Evolutionary conservation across 805 yeast species (phyloP), one percentile per base, ranked within the genome.

Genomic region (Yarrowia phangngaensis): DNA sequence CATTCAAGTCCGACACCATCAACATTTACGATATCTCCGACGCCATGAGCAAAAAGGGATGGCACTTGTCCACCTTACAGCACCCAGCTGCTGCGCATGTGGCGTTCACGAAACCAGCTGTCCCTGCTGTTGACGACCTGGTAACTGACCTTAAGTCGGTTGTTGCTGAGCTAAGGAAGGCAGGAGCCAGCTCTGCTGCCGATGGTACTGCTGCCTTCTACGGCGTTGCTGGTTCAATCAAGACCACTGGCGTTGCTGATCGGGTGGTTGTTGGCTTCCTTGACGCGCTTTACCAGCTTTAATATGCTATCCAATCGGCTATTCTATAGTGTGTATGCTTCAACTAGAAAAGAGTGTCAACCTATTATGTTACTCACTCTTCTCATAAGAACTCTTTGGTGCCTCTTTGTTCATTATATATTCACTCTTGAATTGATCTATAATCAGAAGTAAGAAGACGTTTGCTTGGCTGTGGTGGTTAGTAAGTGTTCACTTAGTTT

Each of bases 171-270:
- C 61, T 77, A 51, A 63, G 65, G 26, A 26, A 19, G 30, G 12
- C 19, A 5, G 63, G 53, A 9, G 8, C 48, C 60, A 58, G 63
- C 58, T 46, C 59, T 41, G 51, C 26, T 13, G 53, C 52, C 13
- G 70, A 70, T 8, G 75, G 78, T 15, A 86, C 95, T 1, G 92
- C 95, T 12, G 95, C 92, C 3, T 62, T 90, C 34, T 90, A 90
- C 60, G 98, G 98, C 56, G 94, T 90, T 36, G 97, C 97, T 2
- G 97, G 96, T 6, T 84, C 92, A 59, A 78, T 92, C 16, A 70
- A 76, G 51, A 87, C 96, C 0, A 75, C 80, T 0, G 92, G 95
- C 3, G 79, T 92, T 11, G 96, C 88, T 8, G 95, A 84, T 52
- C 72, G 74, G 50, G 65, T 90, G 8, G 83, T 90, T 30, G 82